Evolutionary conservation across 2,329 filamentous ascomycete genomes (phyloP).

Genomic region (Fusarium ambrosium): DNA sequence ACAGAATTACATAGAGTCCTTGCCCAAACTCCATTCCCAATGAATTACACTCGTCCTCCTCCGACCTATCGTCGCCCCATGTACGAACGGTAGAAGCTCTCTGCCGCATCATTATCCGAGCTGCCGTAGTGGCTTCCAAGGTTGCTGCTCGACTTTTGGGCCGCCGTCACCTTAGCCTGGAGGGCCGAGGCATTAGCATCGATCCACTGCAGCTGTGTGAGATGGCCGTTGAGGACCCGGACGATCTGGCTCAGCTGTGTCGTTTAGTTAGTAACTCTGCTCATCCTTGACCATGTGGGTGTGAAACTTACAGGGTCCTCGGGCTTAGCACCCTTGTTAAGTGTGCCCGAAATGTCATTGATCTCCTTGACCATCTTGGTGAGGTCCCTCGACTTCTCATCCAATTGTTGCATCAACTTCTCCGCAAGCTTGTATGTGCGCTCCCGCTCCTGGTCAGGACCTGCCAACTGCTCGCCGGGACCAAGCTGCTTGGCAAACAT

Average conservation of each 20-base stretch:
- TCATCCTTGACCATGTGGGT: slow-evolving; percentile 12
- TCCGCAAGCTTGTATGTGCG: slow-evolving; percentile 96
- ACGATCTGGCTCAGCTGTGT: slow-evolving; percentile 91
- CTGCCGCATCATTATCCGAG: slow-evolving; percentile 78
- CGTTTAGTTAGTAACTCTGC: slow-evolving; percentile 42
- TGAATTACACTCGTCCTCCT: slow-evolving; percentile 27
- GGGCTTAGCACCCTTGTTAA: slow-evolving; percentile 90
- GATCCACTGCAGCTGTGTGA: slow-evolving; percentile 93
- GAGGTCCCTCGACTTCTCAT: slow-evolving; percentile 93
- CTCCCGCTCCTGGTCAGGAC: slow-evolving; percentile 95
- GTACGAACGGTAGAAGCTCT: slow-evolving; percentile 93
- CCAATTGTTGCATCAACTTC: slow-evolving; percentile 89
- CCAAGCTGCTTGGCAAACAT: slow-evolving; percentile 86
- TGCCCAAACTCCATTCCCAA: slow-evolving; percentile 45
- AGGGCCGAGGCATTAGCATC: slow-evolving; percentile 86
- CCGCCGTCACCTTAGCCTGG: slow-evolving; percentile 83
- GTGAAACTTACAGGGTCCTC: slow-evolving; percentile 81
- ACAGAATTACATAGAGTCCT: slow-evolving; percentile 33
- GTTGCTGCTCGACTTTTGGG: slow-evolving; percentile 82
- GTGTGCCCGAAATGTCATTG: slow-evolving; percentile 88
- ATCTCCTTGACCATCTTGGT: slow-evolving; percentile 98
- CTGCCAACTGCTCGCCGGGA: slow-evolving; percentile 81
- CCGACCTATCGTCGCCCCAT: slow-evolving; percentile 75
- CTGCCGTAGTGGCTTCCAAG: slow-evolving; percentile 70
- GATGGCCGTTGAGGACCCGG: slow-evolving; percentile 91